Evolutionary conservation across 495 filamentous ascomycete genomes (phyloP).

Genomic region (Aspergillus sparsus): DNA sequence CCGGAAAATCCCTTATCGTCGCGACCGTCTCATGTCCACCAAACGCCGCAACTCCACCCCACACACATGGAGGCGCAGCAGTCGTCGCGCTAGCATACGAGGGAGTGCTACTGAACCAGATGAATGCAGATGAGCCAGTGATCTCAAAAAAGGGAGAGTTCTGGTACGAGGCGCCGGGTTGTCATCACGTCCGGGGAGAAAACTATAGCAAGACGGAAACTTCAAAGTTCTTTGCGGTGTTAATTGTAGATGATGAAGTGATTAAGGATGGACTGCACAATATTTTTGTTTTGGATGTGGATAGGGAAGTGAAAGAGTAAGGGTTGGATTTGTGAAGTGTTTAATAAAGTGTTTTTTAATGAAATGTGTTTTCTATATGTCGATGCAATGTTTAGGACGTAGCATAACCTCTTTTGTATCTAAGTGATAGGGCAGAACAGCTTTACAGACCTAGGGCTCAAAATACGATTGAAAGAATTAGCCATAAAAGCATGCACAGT

Average conservation of each 20-base stretch:
- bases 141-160: constrained; percentile 27
- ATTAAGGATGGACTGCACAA: constrained; percentile 17
- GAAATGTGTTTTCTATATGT: not conserved
- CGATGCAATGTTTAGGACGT: not conserved
- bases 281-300: constrained; percentile 17
- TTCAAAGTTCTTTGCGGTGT: constrained; percentile 30
- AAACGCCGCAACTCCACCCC: constrained; percentile 40
- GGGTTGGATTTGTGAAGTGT: not conserved
- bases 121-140: constrained; percentile 39
- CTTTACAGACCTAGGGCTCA: too few species aligned
- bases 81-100: constrained; percentile 32
- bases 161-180: constrained; percentile 45
- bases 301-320: not conserved
- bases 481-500: too few species aligned
- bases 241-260: constrained; percentile 31
- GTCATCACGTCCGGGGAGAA: constrained; percentile 40
- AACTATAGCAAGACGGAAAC: constrained; percentile 35
- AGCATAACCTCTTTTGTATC: not conserved
- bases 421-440: not conserved
- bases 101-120: constrained; percentile 38
- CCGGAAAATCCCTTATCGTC: constrained; percentile 38
- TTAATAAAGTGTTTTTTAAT: not conserved
- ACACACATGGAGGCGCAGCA: constrained; percentile 44
- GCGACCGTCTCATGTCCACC: constrained; percentile 36
- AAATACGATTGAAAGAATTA: too few species aligned